phyloP scores from a whole-genome alignment of 495 filamentous ascomycete species.

The Aspergillus sparsus region DNA sequence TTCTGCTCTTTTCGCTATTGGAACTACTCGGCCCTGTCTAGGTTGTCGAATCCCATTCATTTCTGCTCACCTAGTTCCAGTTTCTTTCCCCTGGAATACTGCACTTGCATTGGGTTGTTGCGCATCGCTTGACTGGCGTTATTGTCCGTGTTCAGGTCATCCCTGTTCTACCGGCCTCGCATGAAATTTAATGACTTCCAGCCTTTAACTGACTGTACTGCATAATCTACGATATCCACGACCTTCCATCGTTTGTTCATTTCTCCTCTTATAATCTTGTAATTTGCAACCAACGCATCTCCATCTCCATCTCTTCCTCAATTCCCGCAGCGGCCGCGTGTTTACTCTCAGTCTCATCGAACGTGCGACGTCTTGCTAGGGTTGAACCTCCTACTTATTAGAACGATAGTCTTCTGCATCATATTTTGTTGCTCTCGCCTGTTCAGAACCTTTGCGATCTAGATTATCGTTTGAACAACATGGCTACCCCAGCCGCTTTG shows the following conservation, averaged over 20 bases:
- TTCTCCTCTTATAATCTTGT: neutral
- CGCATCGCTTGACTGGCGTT: neutral
- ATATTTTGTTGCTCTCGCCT: neutral
- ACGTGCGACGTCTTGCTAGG: neutral
- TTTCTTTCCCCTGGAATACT: neutral
- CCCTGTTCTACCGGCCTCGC: slow-evolving; percentile 21
- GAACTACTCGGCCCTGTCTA: neutral
- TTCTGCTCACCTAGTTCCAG: neutral
- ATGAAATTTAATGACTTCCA: neutral
- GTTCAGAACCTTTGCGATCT: neutral
- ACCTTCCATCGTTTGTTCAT: neutral
- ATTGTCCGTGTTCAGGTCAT: slow-evolving; percentile 22
- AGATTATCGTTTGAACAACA: slow-evolving; percentile 21
- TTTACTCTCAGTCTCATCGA: neutral
- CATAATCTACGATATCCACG: neutral
- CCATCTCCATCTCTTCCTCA: neutral
- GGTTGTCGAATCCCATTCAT: neutral
- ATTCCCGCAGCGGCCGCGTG: neutral
- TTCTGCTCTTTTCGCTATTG: slow-evolving; percentile 3
- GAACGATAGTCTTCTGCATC: neutral
- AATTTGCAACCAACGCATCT: neutral
- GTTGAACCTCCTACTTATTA: neutral
- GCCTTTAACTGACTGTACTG: neutral
- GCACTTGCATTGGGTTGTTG: neutral
- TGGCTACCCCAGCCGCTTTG: slow-evolving; percentile 44